Base-by-base conservation (phyloP, 164 flowering plant species). In the Houttuynia cordata region DNA sequence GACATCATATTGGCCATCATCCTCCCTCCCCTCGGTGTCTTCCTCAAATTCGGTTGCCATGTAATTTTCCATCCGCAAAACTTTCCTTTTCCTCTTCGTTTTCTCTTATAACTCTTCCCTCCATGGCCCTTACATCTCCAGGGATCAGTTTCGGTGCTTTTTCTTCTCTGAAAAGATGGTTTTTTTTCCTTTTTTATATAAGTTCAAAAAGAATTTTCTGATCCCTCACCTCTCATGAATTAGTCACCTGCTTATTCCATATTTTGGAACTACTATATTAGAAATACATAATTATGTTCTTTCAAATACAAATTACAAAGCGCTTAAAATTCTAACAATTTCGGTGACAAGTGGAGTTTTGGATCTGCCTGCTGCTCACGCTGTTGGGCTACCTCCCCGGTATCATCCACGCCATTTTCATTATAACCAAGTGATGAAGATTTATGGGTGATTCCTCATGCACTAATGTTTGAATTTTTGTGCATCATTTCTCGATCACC, bases 11-110 rank as follows among this genome's bases (percentile, higher is more conserved):
- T 72, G 41, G 75, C 75, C n/a, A 68, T 72, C 45, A 45, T 72
- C 47, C 71, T 72, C 18, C 74, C 74, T 21, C 74, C 74, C 19
- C 74, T 71, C 42, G 91, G 91, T 15, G 91, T 85, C 53, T 83
- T 85, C 63, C 82, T 85, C 77, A 83, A 78, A 71, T 83, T 65
- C 55, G 85, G 83, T 22, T 85, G 91, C 81, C 0, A 6, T 30
- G 37, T 30, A 30, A 30, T 24, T 45, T 17, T 22, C 6, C 37
- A 2, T 30, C 6, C 37, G 5, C 58, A 25, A 12, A 5, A 53
- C 4, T 53, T 18, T 10, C 24, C 12, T 53, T 23, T 53, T 18
- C 0, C 22, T 19, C 12, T 24, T 8, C 49, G 8, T 45, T 12
- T 45, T 7, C 2, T 45, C 12, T 45, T 45, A 8, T 42, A n/a